Percentiles rank a stretch among this genome's conserved stretches.
Evolutionary conservation across 2,329 filamentous ascomycete species (phyloP).

Genomic region (Immersiporthe knoxdaviesiana): DNA sequence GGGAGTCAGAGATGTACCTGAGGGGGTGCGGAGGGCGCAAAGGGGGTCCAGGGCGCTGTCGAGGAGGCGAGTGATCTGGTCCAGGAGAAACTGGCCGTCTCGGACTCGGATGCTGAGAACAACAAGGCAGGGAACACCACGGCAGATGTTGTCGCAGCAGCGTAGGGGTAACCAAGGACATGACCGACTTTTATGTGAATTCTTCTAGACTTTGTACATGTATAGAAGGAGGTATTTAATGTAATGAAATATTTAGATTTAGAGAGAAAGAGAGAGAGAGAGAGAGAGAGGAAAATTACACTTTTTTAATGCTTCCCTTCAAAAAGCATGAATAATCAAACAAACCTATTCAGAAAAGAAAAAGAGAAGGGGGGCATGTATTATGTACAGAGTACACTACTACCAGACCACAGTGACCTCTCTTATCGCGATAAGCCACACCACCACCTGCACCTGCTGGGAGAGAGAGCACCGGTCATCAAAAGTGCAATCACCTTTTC

Average conservation of each 20-base stretch:
- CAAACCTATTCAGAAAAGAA: too few species aligned
- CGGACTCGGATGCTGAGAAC: constrained; percentile 12
- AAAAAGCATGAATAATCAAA: neutral
- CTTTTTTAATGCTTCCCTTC: too few species aligned
- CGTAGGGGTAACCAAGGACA: neutral
- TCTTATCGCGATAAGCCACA: constrained; percentile 23
- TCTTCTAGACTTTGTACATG: neutral
- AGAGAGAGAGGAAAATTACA: too few species aligned
- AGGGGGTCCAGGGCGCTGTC: constrained; percentile 13
- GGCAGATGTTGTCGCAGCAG: neutral
- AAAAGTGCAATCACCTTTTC: neutral
- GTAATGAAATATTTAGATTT: neutral
- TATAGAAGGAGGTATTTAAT: neutral
- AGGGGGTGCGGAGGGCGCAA: constrained; percentile 53
- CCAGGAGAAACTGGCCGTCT: constrained; percentile 23
- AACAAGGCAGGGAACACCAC: neutral
- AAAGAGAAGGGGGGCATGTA: neutral
- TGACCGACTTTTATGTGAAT: neutral
- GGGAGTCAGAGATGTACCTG: constrained; percentile 88
- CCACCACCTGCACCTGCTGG: neutral
- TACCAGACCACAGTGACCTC: neutral
- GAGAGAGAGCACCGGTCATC: neutral
- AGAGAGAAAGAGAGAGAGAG: neutral
- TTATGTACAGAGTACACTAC: neutral
- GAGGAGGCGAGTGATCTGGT: constrained; percentile 24